Conservation (phyloP, 805 yeast genomes). For the Lipomyces yamanashiensis region DNA sequence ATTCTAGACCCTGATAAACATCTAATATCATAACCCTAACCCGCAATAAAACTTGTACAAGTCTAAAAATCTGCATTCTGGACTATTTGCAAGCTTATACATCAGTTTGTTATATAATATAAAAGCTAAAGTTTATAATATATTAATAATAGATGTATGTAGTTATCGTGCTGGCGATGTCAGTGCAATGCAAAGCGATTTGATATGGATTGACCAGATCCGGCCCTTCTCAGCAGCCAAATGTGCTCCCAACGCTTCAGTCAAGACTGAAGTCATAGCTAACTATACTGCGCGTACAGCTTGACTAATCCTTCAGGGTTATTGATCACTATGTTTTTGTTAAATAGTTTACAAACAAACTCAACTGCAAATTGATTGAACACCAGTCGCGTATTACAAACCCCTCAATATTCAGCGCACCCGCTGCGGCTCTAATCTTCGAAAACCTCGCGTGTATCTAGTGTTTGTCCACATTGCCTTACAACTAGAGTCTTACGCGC, state of each 20-base stretch:
- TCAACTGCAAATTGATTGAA: neutral
- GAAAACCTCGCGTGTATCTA: neutral
- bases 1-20: neutral
- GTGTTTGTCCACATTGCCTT: neutral
- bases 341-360: too few species aligned
- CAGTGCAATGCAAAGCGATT: neutral
- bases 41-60: neutral
- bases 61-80: neutral
- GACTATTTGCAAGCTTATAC: neutral
- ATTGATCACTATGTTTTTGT: too few species aligned
- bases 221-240: too few species aligned
- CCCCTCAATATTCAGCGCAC: neutral
- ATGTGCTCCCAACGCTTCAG: too few species aligned
- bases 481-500: neutral
- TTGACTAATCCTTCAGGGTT: too few species aligned
- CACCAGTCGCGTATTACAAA: neutral
- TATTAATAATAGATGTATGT: neutral
- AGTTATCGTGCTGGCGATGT: neutral
- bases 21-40: neutral
- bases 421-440: constrained; percentile 1
- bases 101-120: too few species aligned
- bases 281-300: too few species aligned
- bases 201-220: neutral
- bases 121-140: neutral
- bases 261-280: too few species aligned